Evolutionary conservation across 1,284 basidiomycete genomes (phyloP).

Genomic region (Golubevia pallescens): DNA sequence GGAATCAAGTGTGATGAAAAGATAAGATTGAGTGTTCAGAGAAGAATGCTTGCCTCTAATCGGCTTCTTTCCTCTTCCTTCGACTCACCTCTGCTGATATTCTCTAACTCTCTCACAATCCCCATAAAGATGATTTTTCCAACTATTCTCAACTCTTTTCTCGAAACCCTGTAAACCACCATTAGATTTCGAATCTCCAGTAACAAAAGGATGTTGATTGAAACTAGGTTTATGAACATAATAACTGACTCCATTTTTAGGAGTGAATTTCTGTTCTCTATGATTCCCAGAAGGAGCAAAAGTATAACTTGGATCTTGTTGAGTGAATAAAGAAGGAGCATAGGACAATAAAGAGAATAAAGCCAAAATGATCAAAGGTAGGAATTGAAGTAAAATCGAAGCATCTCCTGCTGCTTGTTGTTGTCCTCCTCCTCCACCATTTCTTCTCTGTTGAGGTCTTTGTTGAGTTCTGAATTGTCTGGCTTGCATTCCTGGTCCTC

Average conservation of each 20-base stretch:
- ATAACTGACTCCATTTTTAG: constrained; percentile 42
- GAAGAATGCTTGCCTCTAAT: too few species aligned
- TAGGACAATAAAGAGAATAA: constrained; percentile 56
- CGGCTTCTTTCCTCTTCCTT: too few species aligned
- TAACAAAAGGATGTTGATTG: constrained; percentile 49
- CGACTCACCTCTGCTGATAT: constrained; percentile 33
- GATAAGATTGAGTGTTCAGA: too few species aligned
- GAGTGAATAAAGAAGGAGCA: constrained; percentile 44
- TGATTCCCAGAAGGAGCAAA: constrained; percentile 34
- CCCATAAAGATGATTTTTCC: constrained; percentile 35
- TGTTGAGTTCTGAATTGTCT: neutral
- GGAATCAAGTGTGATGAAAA: too few species aligned
- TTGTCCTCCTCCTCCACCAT: constrained; percentile 10
- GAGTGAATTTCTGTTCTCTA: constrained; percentile 42
- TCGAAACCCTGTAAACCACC: constrained; percentile 30
- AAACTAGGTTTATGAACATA: constrained; percentile 51
- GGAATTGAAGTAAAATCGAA: constrained; percentile 43
- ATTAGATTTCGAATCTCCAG: constrained; percentile 12
- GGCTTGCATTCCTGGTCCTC: neutral
- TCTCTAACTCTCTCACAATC: constrained; percentile 31
- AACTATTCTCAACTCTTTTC: constrained; percentile 36
- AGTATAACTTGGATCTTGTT: constrained; percentile 50
- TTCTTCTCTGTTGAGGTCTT: neutral
- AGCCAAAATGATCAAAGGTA: constrained; percentile 51
- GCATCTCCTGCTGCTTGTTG: constrained; percentile 30